These are phyloP conservation scores for Achaetomium macrosporum DNA, from an alignment of 2,329 filamentous ascomycete genomes.

Conservation along the genomic window DNA sequence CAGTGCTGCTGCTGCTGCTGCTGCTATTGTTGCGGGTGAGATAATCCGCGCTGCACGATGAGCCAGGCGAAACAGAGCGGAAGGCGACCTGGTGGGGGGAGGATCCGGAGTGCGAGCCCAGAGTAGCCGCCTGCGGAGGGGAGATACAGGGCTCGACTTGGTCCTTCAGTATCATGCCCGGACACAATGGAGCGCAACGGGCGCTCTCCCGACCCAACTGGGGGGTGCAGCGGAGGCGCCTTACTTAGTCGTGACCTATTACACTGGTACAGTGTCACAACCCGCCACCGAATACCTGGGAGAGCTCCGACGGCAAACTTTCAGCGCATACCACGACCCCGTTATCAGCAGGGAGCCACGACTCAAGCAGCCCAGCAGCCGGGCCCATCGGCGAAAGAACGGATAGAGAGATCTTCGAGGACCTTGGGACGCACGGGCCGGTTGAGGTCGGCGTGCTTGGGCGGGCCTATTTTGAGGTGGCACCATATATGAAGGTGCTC, in stretches of 20 bases:
- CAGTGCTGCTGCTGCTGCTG: slow-evolving; percentile 1
- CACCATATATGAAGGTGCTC: too few species aligned
- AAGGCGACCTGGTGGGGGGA: slow-evolving; percentile 1
- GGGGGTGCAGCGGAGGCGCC: not conserved
- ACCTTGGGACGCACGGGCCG: not conserved
- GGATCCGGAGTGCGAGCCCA: slow-evolving; percentile 4
- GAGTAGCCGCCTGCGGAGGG: slow-evolving; percentile 5
- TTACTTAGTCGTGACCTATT: not conserved
- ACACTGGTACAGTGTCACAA: not conserved
- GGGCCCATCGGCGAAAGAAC: slow-evolving; percentile 17
- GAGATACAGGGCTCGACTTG: slow-evolving; percentile 11
- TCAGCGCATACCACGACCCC: slow-evolving; percentile 2
- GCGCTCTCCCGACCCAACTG: slow-evolving; percentile 2
- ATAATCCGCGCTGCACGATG: not conserved
- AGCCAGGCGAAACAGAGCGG: slow-evolving; percentile 1
- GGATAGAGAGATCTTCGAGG: not conserved
- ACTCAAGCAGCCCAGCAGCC: slow-evolving; percentile 11
- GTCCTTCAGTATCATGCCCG: slow-evolving; percentile 17
- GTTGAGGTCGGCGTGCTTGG: not conserved
- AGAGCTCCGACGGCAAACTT: not conserved
- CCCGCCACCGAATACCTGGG: slow-evolving; percentile 4
- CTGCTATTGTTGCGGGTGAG: not conserved
- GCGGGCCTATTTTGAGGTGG: too few species aligned
- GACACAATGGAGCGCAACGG: not conserved
- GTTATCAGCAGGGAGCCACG: slow-evolving; percentile 6